Evolutionary conservation across 2,329 filamentous ascomycete species (phyloP), one percentile per base, ranked within the genome.

Genomic region (Chaetomiaceae sp.): DNA sequence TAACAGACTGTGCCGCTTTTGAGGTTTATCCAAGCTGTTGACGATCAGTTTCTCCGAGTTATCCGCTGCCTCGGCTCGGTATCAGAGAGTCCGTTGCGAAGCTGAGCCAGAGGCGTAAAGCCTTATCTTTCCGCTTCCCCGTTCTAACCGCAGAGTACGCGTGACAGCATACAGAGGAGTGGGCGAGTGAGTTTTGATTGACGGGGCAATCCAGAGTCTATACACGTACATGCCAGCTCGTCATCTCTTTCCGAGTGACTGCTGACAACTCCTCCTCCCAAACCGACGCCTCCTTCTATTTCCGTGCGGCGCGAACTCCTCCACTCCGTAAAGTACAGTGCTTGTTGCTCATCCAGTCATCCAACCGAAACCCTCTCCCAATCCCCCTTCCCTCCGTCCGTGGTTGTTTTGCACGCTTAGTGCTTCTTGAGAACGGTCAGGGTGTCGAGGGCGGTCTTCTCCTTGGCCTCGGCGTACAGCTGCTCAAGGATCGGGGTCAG

Each of bases 371-470:
- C 36, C 14, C n/a, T 19, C 22, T 22, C 44, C 22, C 20, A 5
- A 2, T 25, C 20, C 15, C n/a, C 34, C 38, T 47, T 56, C 14
- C 2, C 25, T 6, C 11, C 6, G 29, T n/a, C 17, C 6, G n/a
- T n/a, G n/a, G n/a, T n/a, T n/a, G n/a, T n/a, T n/a, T n/a, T n/a
- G n/a, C 17, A 34, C 4, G 15, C 49, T 59, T 67, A 70, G 68
- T 78, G 73, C 69, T 71, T 76, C 74, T 75, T 77, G 66, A 77
- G 65, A 48, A 79, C 69, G 57, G 71, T 67, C 61, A 80, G 69
- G 58, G 75, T 71, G 69, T 81, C 76, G 47, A 81, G 75, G 53
- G 71, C 74, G 56, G 72, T 68, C 72, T 74, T 76, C 75, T 84
- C 81, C 63, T 68, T 68, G 55, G 64, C 57, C 63, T 73, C 72